Conservation (phyloP, 140 eudicot species). For the Ambrosia hybrid region DNA sequence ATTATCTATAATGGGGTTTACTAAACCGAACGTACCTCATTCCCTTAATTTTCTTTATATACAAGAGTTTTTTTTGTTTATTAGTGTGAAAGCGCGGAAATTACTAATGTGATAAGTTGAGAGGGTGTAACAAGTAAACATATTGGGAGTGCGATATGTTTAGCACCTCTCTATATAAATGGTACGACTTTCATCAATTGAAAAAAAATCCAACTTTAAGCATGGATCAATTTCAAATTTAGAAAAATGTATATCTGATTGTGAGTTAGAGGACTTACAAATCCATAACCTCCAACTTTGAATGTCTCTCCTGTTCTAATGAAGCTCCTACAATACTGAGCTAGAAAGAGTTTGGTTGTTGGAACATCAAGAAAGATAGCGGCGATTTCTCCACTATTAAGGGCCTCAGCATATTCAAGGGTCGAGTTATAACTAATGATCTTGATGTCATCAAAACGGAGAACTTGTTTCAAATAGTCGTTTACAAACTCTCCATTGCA, state of each 20-base stretch:
- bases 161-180: too few species aligned
- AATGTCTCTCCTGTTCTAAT: slow-evolving; percentile 31
- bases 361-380: slow-evolving; percentile 44
- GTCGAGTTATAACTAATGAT: slow-evolving; percentile 3
- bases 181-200: too few species aligned
- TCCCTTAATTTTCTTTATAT: too few species aligned
- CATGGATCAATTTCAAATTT: too few species aligned
- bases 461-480: slow-evolving; percentile 26
- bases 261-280: slow-evolving; percentile 24
- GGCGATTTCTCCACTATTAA: slow-evolving; percentile 28
- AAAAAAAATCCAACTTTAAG: too few species aligned
- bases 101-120: too few species aligned
- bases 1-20: not conserved
- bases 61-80: too few species aligned
- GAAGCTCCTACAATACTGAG: slow-evolving; percentile 45
- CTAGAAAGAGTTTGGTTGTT: slow-evolving; percentile 36
- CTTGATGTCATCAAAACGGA: slow-evolving; percentile 10
- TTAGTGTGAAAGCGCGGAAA: too few species aligned
- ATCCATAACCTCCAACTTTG: slow-evolving; percentile 50
- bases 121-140: too few species aligned
- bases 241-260: too few species aligned
- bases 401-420: slow-evolving; percentile 24
- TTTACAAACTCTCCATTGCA: slow-evolving; percentile 28
- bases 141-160: too few species aligned
- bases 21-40: too few species aligned